Conservation (phyloP, 148 eudicot species). For the Drosera capensis region DNA sequence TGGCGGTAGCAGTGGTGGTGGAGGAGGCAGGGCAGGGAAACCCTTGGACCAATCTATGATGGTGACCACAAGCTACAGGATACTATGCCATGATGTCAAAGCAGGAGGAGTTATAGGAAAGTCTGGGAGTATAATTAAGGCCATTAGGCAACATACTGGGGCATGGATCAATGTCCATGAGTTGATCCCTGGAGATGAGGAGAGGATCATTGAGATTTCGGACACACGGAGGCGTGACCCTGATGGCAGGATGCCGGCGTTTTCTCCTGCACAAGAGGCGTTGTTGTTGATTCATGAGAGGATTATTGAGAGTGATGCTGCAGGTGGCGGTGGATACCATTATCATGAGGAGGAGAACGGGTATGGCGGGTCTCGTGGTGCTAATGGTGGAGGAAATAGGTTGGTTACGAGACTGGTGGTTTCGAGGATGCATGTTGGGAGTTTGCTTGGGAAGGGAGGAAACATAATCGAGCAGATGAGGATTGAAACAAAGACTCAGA, state of each 20-base stretch:
- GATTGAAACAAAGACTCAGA: conserved; percentile 90
- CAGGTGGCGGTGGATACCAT: conserved; percentile 16
- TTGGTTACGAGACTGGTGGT: conserved; percentile 94
- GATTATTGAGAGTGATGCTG: conserved; percentile 84
- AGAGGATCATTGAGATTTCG: conserved; percentile 85
- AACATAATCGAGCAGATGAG: conserved; percentile 98
- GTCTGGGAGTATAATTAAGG: conserved; percentile 73
- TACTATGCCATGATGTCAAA: conserved; percentile 70
- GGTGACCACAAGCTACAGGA: conserved; percentile 75
- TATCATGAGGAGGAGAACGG: conserved; percentile 25
- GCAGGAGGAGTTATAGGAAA: conserved; percentile 90
- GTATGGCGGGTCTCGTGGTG: conserved; percentile 25
- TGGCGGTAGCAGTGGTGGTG: conserved; percentile 16
- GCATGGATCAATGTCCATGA: conserved; percentile 95
- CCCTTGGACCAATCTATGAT: conserved; percentile 27
- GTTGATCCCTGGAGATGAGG: conserved; percentile 72
- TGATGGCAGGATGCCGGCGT: conserved; percentile 73
- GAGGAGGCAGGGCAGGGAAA: conserved; percentile 24
- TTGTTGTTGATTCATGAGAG: conserved; percentile 78
- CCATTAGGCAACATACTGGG: conserved; percentile 88
- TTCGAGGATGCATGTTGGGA: conserved; percentile 87
- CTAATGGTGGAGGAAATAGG: conserved; percentile 23
- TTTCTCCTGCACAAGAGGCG: conserved; percentile 94
- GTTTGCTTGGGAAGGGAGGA: conserved; percentile 93
- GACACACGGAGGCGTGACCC: conserved; percentile 87